phyloP scores from a whole-genome alignment of 73 alveolate genomes.

The Paramecium caudatum region DNA sequence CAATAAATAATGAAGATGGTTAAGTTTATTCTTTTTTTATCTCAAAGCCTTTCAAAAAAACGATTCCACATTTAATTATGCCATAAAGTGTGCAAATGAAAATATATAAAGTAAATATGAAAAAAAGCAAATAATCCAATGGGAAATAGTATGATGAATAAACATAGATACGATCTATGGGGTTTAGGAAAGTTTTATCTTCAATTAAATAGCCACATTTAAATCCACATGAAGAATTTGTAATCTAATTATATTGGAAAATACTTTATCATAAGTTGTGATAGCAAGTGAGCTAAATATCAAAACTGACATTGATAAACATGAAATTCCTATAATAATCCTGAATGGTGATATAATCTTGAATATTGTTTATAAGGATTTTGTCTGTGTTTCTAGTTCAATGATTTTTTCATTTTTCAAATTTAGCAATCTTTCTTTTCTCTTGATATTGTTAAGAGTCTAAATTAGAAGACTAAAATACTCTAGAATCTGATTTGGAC shows the following conservation, averaged over 20 bases:
- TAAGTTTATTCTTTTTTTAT: conserved; percentile 81
- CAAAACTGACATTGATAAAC: conserved; percentile 75
- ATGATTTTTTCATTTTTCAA: conserved; percentile 69
- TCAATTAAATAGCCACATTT: conserved; percentile 85
- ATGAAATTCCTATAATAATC: conserved; percentile 80
- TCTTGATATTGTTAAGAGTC: conserved; percentile 75
- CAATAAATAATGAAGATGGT: conserved; percentile 83
- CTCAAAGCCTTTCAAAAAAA: conserved; percentile 72
- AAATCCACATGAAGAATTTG: conserved; percentile 85
- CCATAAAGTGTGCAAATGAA: conserved; percentile 85
- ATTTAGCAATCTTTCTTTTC: conserved; percentile 79
- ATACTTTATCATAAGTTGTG: conserved; percentile 74
- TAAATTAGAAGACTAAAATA: neutral
- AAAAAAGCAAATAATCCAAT: conserved; percentile 81
- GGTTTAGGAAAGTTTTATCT: conserved; percentile 77
- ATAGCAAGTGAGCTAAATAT: conserved; percentile 74
- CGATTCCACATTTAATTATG: conserved; percentile 81
- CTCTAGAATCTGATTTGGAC: conserved; percentile 77
- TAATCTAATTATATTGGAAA: conserved; percentile 69
- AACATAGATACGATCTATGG: conserved; percentile 80
- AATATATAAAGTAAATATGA: conserved; percentile 76
- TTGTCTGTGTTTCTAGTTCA: conserved; percentile 67
- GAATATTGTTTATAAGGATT: conserved; percentile 75
- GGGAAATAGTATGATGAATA: conserved; percentile 79
- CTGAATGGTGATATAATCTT: conserved; percentile 86